Base-by-base conservation (phyloP, 352 stramenopile genomes). In the Stramenopiles sp. region DNA sequence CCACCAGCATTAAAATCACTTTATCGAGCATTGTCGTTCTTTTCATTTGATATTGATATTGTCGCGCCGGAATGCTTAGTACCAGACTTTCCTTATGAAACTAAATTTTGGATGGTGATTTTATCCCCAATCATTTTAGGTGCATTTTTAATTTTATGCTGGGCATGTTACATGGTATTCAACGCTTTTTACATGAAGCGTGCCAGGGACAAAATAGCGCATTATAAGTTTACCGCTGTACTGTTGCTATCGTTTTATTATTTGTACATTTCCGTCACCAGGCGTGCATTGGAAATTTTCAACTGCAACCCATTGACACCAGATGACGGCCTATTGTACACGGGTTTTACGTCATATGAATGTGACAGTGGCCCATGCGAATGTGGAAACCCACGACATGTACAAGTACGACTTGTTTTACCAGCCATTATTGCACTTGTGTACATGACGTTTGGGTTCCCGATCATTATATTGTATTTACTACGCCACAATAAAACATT, bases 41-140 rank as follows among this genome's bases (percentile, higher is more conserved):
- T 93, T 83, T 92, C 91, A 33, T 81, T 94, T 33, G 92, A 94
- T 77, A 38, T 94, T 1, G 88, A 94, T 69, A 83, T 94, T 31
- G 84, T 90, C 20, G 88, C 87, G 7, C 89, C 88, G 0, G 89
- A 93, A 83, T 94, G 89, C 69, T 86, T 90, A 53, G 86, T 88
- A 43, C 79, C 90, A n/a, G 86, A 87, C 33, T 82, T 93, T 0
- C 86, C 87, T 53, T 94, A 90, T 79, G 79, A 84, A 32, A 90
- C 85, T 78, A 91, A 91, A 73, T 92, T 69, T 27, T 69, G 27
- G 20, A 69, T 69, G 53, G 53, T 27, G 20, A 69, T 69, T 23
- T 69, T 23, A 20, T 69, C 53, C 53, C 53, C 53, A 27, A 69
- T 69, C 20, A 69, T 69, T 69, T 69, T 20, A 20, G 20, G 53